These are phyloP conservation scores for Hanseniaspora lindneri DNA, from an alignment of 805 yeast species.

Conservation along the genomic window DNA sequence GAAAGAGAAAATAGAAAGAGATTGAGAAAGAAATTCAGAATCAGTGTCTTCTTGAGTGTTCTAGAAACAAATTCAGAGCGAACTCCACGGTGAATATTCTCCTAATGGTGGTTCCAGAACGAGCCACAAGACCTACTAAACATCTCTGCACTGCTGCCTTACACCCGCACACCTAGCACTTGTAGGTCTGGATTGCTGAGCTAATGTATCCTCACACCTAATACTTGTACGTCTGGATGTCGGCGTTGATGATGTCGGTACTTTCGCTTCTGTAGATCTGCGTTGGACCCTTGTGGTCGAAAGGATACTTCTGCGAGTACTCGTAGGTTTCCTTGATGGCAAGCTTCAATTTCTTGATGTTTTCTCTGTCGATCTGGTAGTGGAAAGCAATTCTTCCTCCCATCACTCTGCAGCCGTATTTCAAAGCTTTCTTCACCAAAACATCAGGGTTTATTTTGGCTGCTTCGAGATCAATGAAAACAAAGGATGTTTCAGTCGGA, in stretches of 20 bases:
- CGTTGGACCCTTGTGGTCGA: conserved; percentile 37
- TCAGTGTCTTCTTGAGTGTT: no score
- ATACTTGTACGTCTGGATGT: conserved; percentile 28
- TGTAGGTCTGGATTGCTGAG: no score
- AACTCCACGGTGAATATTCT: no score
- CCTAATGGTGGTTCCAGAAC: no score
- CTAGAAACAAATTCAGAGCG: no score
- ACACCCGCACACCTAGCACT: no score
- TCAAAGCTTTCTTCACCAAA: conserved; percentile 41
- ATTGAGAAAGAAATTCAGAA: no score
- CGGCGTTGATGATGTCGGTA: conserved; percentile 28
- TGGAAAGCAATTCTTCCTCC: conserved; percentile 77
- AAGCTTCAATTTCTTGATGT: conserved; percentile 45
- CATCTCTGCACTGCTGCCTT: no score
- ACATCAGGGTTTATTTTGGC: conserved; percentile 47
- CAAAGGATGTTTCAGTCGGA: conserved; percentile 80
- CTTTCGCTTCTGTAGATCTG: conserved; percentile 35
- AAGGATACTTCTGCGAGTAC: conserved; percentile 44
- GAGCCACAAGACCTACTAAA: no score
- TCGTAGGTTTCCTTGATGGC: conserved; percentile 48
- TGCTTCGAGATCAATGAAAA: conserved; percentile 50
- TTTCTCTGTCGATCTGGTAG: conserved; percentile 46
- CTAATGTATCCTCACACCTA: no score
- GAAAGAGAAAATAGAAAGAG: no score
- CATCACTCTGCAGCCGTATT: conserved; percentile 51